Conservation (phyloP, 257 asterid genomes). For the Capsicum pubescens region DNA sequence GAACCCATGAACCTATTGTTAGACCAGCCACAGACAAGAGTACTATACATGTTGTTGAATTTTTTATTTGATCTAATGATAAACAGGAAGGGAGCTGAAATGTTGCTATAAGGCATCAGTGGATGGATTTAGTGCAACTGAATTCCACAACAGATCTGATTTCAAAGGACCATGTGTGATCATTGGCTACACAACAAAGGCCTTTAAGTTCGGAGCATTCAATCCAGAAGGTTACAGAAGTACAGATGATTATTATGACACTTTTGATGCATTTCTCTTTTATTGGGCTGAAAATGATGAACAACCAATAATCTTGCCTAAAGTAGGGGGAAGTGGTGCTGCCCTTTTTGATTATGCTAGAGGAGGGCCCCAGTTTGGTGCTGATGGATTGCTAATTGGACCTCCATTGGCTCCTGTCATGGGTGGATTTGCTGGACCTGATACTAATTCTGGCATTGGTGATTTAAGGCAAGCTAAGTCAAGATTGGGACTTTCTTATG, state of each 20-base stretch:
- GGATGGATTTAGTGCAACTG: slow-evolving; percentile 87
- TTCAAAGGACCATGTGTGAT: slow-evolving; percentile 94
- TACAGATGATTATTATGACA: slow-evolving; percentile 84
- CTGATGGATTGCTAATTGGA: slow-evolving; percentile 85
- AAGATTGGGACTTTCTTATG: slow-evolving; percentile 85
- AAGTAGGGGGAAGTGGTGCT: slow-evolving; percentile 96
- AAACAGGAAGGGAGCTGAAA: slow-evolving; percentile 68
- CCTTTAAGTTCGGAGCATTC: slow-evolving; percentile 83
- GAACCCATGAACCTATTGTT: background rate
- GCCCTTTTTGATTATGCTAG: slow-evolving; percentile 91
- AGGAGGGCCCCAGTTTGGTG: slow-evolving; percentile 96
- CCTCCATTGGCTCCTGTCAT: slow-evolving; percentile 91
- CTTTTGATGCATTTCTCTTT: slow-evolving; percentile 84
- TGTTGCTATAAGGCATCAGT: slow-evolving; percentile 84
- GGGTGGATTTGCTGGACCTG: slow-evolving; percentile 96
- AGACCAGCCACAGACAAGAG: background rate
- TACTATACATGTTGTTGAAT: background rate
- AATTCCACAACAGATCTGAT: slow-evolving; percentile 74
- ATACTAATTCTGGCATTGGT: slow-evolving; percentile 82
- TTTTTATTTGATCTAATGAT: background rate
- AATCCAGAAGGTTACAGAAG: slow-evolving; percentile 93
- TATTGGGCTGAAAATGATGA: slow-evolving; percentile 54
- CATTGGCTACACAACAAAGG: slow-evolving; percentile 66
- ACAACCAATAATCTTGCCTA: slow-evolving; percentile 57
- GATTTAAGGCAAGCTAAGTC: slow-evolving; percentile 84